These are phyloP conservation scores for Stellera chamaejasme DNA, from an alignment of 345 rosid genomes.

Conservation along the genomic window DNA sequence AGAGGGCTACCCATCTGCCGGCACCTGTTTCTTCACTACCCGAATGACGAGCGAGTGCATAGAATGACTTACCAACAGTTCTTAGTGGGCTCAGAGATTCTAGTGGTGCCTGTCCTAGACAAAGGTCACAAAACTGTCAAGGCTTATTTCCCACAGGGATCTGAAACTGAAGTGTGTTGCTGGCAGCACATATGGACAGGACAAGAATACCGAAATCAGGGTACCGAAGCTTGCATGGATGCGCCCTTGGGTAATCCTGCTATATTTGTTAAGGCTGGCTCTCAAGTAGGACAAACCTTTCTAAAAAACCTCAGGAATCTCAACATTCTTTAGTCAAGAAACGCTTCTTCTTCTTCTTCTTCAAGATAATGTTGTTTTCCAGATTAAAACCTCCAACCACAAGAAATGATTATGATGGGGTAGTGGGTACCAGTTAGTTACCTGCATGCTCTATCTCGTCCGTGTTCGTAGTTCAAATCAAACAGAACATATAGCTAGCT, in stretches of 20 bases:
- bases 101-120: constrained; percentile 64
- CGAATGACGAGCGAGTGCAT: constrained; percentile 41
- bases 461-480: too few species aligned
- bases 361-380: too few species aligned
- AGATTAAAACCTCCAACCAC: too few species aligned
- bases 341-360: too few species aligned
- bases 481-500: too few species aligned
- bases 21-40: constrained; percentile 66
- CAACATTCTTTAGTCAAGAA: constrained; percentile 19
- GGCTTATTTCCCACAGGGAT: constrained; percentile 55
- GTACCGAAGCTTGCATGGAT: constrained; percentile 39
- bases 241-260: constrained; percentile 65
- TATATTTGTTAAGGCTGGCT: constrained; percentile 49
- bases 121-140: constrained; percentile 42
- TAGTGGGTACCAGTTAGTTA: too few species aligned
- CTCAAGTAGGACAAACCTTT: constrained; percentile 44
- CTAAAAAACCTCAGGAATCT: constrained; percentile 33
- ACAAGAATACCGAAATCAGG: constrained; percentile 28
- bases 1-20: constrained; percentile 69
- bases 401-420: too few species aligned
- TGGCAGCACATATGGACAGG: constrained; percentile 70
- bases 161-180: constrained; percentile 12
- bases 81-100: constrained; percentile 54
- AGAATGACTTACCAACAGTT: constrained; percentile 55
- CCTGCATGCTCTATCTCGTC: too few species aligned